Conservation (phyloP, 148 eudicot genomes). For the Silene conica region DNA sequence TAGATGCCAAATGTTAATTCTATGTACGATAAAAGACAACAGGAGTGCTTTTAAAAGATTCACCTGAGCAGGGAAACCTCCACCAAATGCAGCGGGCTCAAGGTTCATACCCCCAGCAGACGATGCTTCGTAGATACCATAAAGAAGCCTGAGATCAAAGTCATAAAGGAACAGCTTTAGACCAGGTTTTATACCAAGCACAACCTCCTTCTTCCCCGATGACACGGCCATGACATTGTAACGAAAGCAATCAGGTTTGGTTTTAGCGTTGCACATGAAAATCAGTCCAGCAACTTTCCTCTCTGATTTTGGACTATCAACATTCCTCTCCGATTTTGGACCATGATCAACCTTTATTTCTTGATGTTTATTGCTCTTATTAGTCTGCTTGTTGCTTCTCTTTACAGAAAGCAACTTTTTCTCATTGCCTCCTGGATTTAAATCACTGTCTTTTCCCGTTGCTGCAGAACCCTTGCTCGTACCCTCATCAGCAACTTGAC, state of each 20-base stretch:
- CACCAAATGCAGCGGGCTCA: constrained; percentile 77
- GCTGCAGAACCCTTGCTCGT: constrained; percentile 18
- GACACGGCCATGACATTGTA: constrained; percentile 67
- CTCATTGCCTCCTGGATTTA: constrained; percentile 8
- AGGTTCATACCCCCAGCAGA: constrained; percentile 75
- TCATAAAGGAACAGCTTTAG: constrained; percentile 74
- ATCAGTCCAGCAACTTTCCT: constrained; percentile 47
- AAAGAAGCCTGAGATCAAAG: constrained; percentile 60
- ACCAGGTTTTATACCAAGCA: constrained; percentile 60
- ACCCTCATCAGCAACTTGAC: constrained; percentile 21
- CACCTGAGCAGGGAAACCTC: constrained; percentile 85
- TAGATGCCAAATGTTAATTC: neutral
- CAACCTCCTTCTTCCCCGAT: constrained; percentile 43
- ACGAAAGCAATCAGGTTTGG: constrained; percentile 71
- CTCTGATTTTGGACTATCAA: constrained; percentile 29
- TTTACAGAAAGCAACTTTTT: neutral
- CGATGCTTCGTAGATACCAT: constrained; percentile 61
- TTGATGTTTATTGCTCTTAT: constrained; percentile 16
- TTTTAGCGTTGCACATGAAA: constrained; percentile 78
- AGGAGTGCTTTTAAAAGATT: neutral
- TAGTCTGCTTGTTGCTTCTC: constrained; percentile 17
- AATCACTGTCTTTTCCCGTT: constrained; percentile 6
- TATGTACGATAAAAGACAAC: neutral
- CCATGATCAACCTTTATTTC: constrained; percentile 18
- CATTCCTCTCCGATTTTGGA: constrained; percentile 21